Base-by-base conservation (phyloP, 768 basidiomycete species). In the Leccinellum luteum region DNA sequence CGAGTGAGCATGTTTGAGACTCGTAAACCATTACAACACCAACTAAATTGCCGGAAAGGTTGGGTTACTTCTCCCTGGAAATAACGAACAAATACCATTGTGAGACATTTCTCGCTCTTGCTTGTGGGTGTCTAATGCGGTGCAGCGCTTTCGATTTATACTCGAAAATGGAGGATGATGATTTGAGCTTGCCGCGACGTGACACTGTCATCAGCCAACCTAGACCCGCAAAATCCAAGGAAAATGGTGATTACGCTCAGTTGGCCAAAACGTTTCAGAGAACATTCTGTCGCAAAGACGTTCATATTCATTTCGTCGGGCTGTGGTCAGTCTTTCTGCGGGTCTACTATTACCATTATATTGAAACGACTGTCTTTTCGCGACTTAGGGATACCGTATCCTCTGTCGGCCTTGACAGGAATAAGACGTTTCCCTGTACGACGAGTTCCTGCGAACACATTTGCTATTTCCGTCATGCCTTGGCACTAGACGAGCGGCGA, bases 401-500 rank as follows among this genome's bases (percentile, higher is more conserved):
- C 3, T 78, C 79, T 0, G 70, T 81, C 44, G 77, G 80, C 6
- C 12, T 79, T 3, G 38, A 70, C 3, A 63, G 77, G 43, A 61
- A 56, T 13, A 68, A 58, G 13, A 66, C 58, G 21, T 55, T 78
- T 7, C 76, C 79, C 6, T 60, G 56, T 21, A 75, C 75, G 7
- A 68, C 66, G 17, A 57, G 56, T 8, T 64, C 65, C 2, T 66
- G 61, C 51, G 61, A 72, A 32, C 73, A 77, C 51, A 67, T 79
- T 8, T 77, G 75, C 43, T 71, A 69, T 47, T 80, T 81, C 55
- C 74, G 79, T 7, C 79, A 81, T 62, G 79, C 78, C 1, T 66
- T 81, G 5, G 79, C 80, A 1, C 65, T 81, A 27, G 79, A 81
- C 55, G 80, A 81, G 48, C 67, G 73, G 25, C 73, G 80, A 6